Evolutionary conservation across 345 rosid species (phyloP).

Genomic region (Hypericum perforatum): DNA sequence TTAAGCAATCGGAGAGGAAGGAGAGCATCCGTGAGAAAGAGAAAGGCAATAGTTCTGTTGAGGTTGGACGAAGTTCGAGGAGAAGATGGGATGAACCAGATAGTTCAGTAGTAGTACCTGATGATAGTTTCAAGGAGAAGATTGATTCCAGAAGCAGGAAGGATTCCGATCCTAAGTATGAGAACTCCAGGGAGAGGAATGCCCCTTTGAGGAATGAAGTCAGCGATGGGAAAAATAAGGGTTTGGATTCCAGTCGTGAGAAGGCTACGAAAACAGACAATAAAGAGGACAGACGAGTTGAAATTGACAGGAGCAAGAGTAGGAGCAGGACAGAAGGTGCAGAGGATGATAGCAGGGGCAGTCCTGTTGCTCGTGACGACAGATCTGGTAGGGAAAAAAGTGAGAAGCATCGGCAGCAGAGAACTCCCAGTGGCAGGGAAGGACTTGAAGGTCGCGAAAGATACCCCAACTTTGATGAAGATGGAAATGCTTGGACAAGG

Average conservation of each 20-base stretch:
- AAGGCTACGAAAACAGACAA: conserved; percentile 45
- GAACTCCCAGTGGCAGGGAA: conserved; percentile 41
- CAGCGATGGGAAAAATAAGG: conserved; percentile 43
- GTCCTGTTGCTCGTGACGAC: conserved; percentile 48
- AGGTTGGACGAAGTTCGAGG: conserved; percentile 49
- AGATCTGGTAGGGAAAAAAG: conserved; percentile 36
- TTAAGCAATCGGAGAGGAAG: conserved; percentile 50
- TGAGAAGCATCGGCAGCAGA: conserved; percentile 53
- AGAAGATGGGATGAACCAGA: conserved; percentile 84
- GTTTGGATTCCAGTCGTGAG: conserved; percentile 39
- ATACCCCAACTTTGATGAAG: conserved; percentile 45
- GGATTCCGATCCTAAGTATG: conserved; percentile 54
- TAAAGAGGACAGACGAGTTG: conserved; percentile 57
- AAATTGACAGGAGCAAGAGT: conserved; percentile 44
- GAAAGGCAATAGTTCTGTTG: conserved; percentile 62
- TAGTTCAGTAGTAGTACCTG: conserved; percentile 32
- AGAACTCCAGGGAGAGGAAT: conserved; percentile 41
- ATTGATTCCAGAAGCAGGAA: conserved; percentile 47
- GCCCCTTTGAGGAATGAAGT: conserved; percentile 38
- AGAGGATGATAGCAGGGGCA: conserved; percentile 58
- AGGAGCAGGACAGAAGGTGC: conserved; percentile 39
- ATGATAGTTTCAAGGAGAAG: conserved; percentile 41
- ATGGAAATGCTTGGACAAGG: conserved; percentile 38
- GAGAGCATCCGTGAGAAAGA: conserved; percentile 69
- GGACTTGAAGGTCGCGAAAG: conserved; percentile 41